A percentile compares a stretch with the other conserved stretches of the same genome.
phyloP scores from a whole-genome alignment of 2,329 filamentous ascomycete species.

The Zopfia rhizophila region DNA sequence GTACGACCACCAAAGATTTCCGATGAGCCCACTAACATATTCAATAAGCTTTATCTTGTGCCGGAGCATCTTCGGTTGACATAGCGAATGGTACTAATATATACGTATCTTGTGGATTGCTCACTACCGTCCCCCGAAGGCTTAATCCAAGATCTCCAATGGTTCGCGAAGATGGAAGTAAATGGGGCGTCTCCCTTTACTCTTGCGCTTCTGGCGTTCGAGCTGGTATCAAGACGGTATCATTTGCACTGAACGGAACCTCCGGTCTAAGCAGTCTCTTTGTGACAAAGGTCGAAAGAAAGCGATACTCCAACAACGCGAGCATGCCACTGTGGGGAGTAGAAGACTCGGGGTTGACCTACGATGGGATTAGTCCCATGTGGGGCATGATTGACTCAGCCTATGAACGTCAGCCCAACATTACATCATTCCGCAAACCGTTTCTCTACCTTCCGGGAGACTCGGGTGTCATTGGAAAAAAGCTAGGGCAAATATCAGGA shows the following conservation, averaged over 20 bases:
- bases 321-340: conserved; percentile 51
- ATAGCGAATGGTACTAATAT: conserved; percentile 57
- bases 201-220: conserved; percentile 54
- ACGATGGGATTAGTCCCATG: conserved; percentile 41
- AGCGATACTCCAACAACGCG: conserved; percentile 46
- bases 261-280: conserved; percentile 46
- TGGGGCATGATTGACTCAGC: conserved; percentile 56
- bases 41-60: too few species aligned
- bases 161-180: conserved; percentile 47
- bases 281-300: conserved; percentile 49
- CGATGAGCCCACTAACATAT: too few species aligned
- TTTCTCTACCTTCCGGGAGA: conserved; percentile 46
- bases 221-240: conserved; percentile 58
- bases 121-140: conserved; percentile 54
- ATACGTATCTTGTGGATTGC: conserved; percentile 51
- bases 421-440: conserved; percentile 45
- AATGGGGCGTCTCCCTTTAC: conserved; percentile 57
- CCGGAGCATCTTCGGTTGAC: conserved; percentile 42
- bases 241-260: conserved; percentile 55
- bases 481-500: too few species aligned
- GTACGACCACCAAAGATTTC: conserved; percentile 1
- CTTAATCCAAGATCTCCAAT: too few species aligned
- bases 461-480: too few species aligned
- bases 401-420: conserved; percentile 39
- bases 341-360: conserved; percentile 41